Percentiles rank a stretch among this genome's conserved stretches.
phyloP scores from a whole-genome alignment of 2,329 filamentous ascomycete species.

The Escovopsis sp. region DNA sequence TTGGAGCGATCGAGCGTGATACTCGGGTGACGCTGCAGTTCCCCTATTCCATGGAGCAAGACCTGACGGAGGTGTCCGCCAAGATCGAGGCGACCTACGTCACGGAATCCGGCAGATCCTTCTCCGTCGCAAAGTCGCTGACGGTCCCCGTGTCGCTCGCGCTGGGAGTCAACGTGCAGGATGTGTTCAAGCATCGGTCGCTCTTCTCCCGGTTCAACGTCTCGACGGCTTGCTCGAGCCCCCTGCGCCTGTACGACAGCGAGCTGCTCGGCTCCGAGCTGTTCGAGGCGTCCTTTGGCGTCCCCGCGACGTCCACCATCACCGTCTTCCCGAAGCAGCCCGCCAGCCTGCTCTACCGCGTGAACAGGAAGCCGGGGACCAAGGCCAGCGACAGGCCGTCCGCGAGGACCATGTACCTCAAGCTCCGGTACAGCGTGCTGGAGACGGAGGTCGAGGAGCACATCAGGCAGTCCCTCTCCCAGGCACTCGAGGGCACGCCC shows the following conservation, averaged over 20 bases:
- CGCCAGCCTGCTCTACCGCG: slow-evolving; percentile 66
- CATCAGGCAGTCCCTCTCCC: slow-evolving; percentile 28
- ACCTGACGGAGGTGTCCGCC: slow-evolving; percentile 54
- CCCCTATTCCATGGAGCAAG: slow-evolving; percentile 74
- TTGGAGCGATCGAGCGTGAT: slow-evolving; percentile 30
- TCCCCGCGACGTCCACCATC: slow-evolving; percentile 35
- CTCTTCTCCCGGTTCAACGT: slow-evolving; percentile 87
- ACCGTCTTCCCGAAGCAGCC: slow-evolving; percentile 70
- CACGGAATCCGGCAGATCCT: slow-evolving; percentile 43
- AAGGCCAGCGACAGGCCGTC: slow-evolving; percentile 2
- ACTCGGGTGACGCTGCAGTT: slow-evolving; percentile 45
- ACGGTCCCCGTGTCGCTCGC: slow-evolving; percentile 61
- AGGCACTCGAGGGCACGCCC: slow-evolving; percentile 23
- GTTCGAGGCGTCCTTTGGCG: slow-evolving; percentile 49
- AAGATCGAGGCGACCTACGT: slow-evolving; percentile 64
- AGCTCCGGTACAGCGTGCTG: slow-evolving; percentile 61
- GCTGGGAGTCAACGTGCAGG: slow-evolving; percentile 90
- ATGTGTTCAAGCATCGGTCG: slow-evolving; percentile 72
- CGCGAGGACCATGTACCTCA: slow-evolving; percentile 45
- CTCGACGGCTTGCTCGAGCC: slow-evolving; percentile 61
- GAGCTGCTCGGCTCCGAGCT: slow-evolving; percentile 51
- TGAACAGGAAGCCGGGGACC: slow-evolving; percentile 39
- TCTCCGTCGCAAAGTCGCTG: slow-evolving; percentile 31
- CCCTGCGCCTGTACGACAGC: slow-evolving; percentile 58
- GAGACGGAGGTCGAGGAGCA: slow-evolving; percentile 54